These are phyloP conservation scores for Postia placenta DNA, from an alignment of 768 basidiomycete genomes.

Conservation along the genomic window DNA sequence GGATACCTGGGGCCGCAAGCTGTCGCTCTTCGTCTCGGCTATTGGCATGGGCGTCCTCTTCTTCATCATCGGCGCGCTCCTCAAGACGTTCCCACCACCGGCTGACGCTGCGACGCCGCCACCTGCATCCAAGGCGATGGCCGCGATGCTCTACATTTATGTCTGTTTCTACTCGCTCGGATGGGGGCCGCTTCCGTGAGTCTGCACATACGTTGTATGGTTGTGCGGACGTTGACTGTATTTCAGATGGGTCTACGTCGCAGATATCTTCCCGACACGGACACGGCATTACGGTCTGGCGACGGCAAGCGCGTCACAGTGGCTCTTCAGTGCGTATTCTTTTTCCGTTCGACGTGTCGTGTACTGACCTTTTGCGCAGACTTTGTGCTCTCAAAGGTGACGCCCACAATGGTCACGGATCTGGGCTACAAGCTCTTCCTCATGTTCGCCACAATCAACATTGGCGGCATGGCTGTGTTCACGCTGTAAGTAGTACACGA, in stretches of 20 bases:
- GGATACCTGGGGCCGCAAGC: constrained; percentile 62
- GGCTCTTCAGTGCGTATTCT: constrained; percentile 66
- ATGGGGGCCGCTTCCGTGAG: constrained; percentile 67
- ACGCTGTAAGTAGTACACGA: constrained; percentile 57
- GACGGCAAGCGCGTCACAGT: constrained; percentile 70
- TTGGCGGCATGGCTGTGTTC: constrained; percentile 64
- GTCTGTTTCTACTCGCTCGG: constrained; percentile 87
- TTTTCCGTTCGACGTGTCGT: not conserved
- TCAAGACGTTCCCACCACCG: constrained; percentile 69
- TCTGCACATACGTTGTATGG: constrained; percentile 18
- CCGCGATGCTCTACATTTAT: constrained; percentile 80
- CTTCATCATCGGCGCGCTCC: constrained; percentile 79
- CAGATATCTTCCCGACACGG: constrained; percentile 84
- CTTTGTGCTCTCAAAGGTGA: constrained; percentile 68
- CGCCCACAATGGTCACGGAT: constrained; percentile 53
- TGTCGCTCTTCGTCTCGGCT: constrained; percentile 66
- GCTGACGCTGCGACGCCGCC: constrained; percentile 28
- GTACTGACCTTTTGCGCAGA: constrained; percentile 30
- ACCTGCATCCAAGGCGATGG: constrained; percentile 69
- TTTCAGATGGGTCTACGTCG: constrained; percentile 41
- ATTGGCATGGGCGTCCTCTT: constrained; percentile 76
- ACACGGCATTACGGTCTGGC: constrained; percentile 79
- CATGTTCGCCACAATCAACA: constrained; percentile 71
- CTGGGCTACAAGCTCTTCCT: constrained; percentile 74
- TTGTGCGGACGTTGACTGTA: not conserved